Conservation (phyloP, 768 basidiomycete species). For the Lanmaoa pseudosensibilis region DNA sequence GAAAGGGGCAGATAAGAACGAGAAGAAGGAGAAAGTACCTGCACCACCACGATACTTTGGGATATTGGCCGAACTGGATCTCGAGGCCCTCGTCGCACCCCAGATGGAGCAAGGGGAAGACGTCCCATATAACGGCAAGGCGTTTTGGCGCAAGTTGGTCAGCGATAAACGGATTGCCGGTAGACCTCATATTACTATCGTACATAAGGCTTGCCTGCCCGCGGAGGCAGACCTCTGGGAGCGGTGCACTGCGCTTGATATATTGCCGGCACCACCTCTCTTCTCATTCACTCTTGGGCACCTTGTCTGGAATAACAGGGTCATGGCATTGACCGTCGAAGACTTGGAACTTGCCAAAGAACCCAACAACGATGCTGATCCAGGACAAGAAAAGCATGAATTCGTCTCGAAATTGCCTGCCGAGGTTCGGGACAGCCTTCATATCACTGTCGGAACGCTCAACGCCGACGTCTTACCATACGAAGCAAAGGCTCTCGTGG, state of each 20-base stretch:
- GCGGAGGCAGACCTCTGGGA: constrained; percentile 46
- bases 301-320: constrained; percentile 72
- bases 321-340: constrained; percentile 80
- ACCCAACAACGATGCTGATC: constrained; percentile 28
- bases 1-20: constrained; percentile 1
- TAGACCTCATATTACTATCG: constrained; percentile 84
- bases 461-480: constrained; percentile 52
- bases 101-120: constrained; percentile 38
- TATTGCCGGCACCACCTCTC: constrained; percentile 41
- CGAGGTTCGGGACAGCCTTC: constrained; percentile 54
- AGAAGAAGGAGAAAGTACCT: constrained; percentile 28
- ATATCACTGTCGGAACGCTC: constrained; percentile 85
- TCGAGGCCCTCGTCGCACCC: constrained; percentile 47
- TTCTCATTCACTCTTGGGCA: constrained; percentile 62
- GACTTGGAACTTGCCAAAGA: constrained; percentile 44
- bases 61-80: constrained; percentile 70
- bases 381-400: constrained; percentile 38
- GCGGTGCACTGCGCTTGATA: constrained; percentile 19
- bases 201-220: constrained; percentile 59
- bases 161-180: constrained; percentile 46
- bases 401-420: constrained; percentile 50
- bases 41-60: constrained; percentile 70
- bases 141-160: constrained; percentile 53
- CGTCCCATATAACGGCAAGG: constrained; percentile 29
- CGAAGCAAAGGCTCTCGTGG: constrained; percentile 70